Conservation (phyloP, 1,284 basidiomycete species). For the Moesziomyces antarcticus region DNA sequence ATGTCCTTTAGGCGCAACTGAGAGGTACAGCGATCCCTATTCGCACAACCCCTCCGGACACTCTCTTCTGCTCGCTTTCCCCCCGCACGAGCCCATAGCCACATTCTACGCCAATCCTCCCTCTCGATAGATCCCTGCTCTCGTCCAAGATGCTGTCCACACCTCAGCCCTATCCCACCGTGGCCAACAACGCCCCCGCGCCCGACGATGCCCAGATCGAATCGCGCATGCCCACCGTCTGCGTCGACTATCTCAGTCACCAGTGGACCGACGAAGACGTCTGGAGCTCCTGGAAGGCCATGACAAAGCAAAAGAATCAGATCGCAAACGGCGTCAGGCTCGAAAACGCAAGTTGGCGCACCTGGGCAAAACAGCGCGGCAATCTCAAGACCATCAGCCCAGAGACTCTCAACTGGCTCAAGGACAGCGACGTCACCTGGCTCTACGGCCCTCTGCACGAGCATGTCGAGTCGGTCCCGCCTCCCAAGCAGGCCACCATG, state of each 20-base stretch:
- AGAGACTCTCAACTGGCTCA: slow-evolving; percentile 98
- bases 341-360: slow-evolving; percentile 98
- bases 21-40: slow-evolving; percentile 26
- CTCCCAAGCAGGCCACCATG: slow-evolving; percentile 71
- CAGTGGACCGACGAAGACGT: slow-evolving; percentile 98
- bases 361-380: slow-evolving; percentile 99
- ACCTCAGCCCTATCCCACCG: slow-evolving; percentile 63
- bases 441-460: slow-evolving; percentile 92
- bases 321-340: slow-evolving; percentile 93
- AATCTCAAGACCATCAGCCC: slow-evolving; percentile 94
- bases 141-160: slow-evolving; percentile 64
- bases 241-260: slow-evolving; percentile 81
- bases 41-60: slow-evolving; percentile 15
- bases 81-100: not conserved
- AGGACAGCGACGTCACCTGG: slow-evolving; percentile 99
- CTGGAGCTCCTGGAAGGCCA: slow-evolving; percentile 96
- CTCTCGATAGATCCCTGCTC: slow-evolving; percentile 9
- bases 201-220: slow-evolving; percentile 67
- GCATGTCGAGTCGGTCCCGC: slow-evolving; percentile 73
- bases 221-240: slow-evolving; percentile 71
- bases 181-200: slow-evolving; percentile 59
- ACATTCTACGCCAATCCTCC: not conserved
- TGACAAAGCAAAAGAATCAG: slow-evolving; percentile 98
- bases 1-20: slow-evolving; percentile 24
- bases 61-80: slow-evolving; percentile 2